A percentile compares a stretch with the other conserved stretches of the same genome.
These are phyloP conservation scores for Pestalotiopsis sp. DNA, from an alignment of 2,329 filamentous ascomycete genomes.

Conservation along the genomic window DNA sequence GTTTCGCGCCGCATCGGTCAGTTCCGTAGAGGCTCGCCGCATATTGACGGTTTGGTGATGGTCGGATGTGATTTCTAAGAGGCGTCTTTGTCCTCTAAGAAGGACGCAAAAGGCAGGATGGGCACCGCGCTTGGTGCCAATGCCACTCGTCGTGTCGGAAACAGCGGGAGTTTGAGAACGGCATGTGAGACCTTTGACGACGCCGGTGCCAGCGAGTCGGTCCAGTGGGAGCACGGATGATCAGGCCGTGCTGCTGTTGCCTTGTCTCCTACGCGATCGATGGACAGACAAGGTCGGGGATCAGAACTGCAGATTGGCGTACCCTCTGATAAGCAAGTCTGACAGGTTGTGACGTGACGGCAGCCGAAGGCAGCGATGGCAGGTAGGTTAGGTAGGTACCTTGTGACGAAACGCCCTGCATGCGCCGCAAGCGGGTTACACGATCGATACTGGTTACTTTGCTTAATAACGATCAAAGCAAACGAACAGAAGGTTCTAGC, in stretches of 20 bases:
- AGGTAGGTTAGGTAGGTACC: neutral
- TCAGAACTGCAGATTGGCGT: neutral
- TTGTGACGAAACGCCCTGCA: neutral
- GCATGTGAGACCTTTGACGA: neutral
- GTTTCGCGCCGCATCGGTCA: conserved; percentile 42
- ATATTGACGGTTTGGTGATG: conserved; percentile 30
- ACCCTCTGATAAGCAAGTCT: neutral
- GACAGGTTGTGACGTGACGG: neutral
- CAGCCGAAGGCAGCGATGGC: neutral
- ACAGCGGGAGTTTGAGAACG: conserved; percentile 4
- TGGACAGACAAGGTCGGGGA: neutral
- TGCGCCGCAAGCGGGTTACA: neutral
- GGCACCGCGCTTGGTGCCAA: neutral
- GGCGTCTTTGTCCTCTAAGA: conserved; percentile 7
- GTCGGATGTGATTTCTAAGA: neutral
- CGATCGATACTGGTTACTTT: neutral
- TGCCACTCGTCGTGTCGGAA: conserved; percentile 3
- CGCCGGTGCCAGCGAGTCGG: neutral
- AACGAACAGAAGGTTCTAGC: conserved; percentile 10
- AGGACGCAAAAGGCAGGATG: neutral
- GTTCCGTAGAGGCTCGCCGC: conserved; percentile 42
- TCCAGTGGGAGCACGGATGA: neutral
- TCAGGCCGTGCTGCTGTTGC: neutral
- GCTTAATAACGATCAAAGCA: conserved; percentile 6
- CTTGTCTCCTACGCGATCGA: neutral